Conservation (phyloP, 805 yeast species). For the Saccharomycopsis amapae region DNA sequence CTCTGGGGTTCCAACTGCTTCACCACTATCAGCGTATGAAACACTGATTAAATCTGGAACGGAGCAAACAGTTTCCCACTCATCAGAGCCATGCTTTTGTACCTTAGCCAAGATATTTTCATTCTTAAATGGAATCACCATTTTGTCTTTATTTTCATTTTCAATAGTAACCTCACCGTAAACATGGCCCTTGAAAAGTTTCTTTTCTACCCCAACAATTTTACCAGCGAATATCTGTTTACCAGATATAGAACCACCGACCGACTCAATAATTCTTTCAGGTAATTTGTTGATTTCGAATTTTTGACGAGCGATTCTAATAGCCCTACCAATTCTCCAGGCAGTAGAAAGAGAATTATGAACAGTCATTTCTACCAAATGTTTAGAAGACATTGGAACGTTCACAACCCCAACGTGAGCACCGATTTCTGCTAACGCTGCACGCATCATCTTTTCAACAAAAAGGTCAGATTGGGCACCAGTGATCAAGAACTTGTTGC, state of each 20-base stretch:
- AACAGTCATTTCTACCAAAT: constrained; percentile 29
- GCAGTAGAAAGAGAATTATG: constrained; percentile 34
- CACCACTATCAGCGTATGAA: constrained; percentile 36
- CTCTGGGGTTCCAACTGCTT: constrained; percentile 43
- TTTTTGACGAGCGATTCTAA: constrained; percentile 32
- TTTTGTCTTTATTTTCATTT: constrained; percentile 15
- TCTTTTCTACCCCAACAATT: constrained; percentile 37
- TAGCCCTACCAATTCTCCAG: constrained; percentile 44
- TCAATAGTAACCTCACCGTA: constrained; percentile 39
- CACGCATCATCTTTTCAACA: constrained; percentile 36
- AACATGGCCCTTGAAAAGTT: constrained; percentile 36
- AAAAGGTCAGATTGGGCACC: constrained; percentile 28
- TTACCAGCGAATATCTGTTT: constrained; percentile 35
- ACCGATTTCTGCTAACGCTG: constrained; percentile 38
- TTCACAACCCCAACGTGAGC: constrained; percentile 34
- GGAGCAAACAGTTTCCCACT: constrained; percentile 31
- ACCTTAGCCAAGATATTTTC: constrained; percentile 36
- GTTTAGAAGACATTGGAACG: constrained; percentile 30
- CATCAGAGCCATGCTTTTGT: constrained; percentile 20
- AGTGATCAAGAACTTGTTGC: constrained; percentile 32
- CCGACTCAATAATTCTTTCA: constrained; percentile 31
- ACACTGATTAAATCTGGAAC: constrained; percentile 43
- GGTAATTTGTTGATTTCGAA: constrained; percentile 33
- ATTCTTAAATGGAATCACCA: constrained; percentile 42
- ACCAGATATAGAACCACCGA: constrained; percentile 31